Evolutionary conservation across 768 basidiomycete genomes (phyloP).

Genomic region (Mycena maculata): DNA sequence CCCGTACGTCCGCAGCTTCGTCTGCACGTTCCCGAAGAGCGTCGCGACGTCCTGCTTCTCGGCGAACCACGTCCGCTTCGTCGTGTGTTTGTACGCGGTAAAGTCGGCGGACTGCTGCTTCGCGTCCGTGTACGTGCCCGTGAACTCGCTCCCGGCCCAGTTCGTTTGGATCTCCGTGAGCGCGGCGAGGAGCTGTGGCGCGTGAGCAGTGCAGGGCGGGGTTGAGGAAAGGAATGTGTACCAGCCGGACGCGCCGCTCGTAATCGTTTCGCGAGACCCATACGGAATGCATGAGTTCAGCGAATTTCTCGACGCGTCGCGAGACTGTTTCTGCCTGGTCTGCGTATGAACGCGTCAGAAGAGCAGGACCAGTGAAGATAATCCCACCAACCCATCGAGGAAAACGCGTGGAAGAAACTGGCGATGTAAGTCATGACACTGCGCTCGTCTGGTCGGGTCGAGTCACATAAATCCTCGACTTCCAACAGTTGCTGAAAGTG

Average conservation of each 20-base stretch:
- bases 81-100: conserved; percentile 84
- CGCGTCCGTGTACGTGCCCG: conserved; percentile 84
- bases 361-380: neutral
- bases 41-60: conserved; percentile 91
- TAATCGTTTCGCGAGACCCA: conserved; percentile 93
- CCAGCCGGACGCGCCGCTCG: conserved; percentile 83
- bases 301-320: conserved; percentile 94
- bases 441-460: conserved; percentile 90
- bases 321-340: conserved; percentile 97
- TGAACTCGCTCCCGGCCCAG: conserved; percentile 77
- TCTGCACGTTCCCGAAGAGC: conserved; percentile 92
- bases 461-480: conserved; percentile 94
- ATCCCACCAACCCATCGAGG: conserved; percentile 83
- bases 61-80: conserved; percentile 87
- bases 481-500: conserved; percentile 88
- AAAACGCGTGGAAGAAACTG: conserved; percentile 98
- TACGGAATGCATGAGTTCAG: conserved; percentile 93
- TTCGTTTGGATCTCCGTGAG: conserved; percentile 73
- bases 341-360: conserved; percentile 44
- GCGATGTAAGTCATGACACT: conserved; percentile 99
- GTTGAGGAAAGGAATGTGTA: conserved; percentile 52
- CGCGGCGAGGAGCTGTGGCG: conserved; percentile 70
- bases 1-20: conserved; percentile 92
- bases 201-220: conserved; percentile 15
- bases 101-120: conserved; percentile 81